Evolutionary conservation across 2,329 filamentous ascomycete species (phyloP).

Genomic region (Xylaria polymorpha): DNA sequence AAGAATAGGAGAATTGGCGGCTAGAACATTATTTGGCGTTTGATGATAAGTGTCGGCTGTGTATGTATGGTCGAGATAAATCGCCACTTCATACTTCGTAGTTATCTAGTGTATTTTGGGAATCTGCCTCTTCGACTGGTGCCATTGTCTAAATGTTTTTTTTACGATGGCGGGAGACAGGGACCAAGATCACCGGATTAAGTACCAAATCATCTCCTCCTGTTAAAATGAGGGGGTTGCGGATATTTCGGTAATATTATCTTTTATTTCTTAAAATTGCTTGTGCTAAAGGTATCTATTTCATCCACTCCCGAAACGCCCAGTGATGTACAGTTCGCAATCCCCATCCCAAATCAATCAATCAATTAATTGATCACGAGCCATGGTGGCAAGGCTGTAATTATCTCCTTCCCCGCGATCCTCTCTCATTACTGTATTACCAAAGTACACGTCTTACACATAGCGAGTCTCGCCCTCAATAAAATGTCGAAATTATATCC

Average conservation of each 20-base stretch:
- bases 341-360: neutral
- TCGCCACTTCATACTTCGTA: too few species aligned
- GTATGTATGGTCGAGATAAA: too few species aligned
- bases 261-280: constrained; percentile 12
- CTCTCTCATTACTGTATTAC: constrained; percentile 1
- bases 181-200: too few species aligned
- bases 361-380: neutral
- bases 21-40: too few species aligned
- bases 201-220: too few species aligned
- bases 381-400: neutral
- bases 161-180: too few species aligned
- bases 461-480: neutral
- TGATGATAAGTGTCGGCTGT: too few species aligned
- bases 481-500: neutral
- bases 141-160: too few species aligned
- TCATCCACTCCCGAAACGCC: constrained; percentile 17
- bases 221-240: neutral
- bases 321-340: constrained; percentile 1
- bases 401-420: neutral
- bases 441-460: neutral
- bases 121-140: too few species aligned
- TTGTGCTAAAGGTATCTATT: constrained; percentile 32
- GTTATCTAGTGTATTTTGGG: too few species aligned
- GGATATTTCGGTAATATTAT: neutral
- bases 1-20: too few species aligned